phyloP scores from a whole-genome alignment of 2,329 filamentous ascomycete genomes.

The Venturiaceae sp. region DNA sequence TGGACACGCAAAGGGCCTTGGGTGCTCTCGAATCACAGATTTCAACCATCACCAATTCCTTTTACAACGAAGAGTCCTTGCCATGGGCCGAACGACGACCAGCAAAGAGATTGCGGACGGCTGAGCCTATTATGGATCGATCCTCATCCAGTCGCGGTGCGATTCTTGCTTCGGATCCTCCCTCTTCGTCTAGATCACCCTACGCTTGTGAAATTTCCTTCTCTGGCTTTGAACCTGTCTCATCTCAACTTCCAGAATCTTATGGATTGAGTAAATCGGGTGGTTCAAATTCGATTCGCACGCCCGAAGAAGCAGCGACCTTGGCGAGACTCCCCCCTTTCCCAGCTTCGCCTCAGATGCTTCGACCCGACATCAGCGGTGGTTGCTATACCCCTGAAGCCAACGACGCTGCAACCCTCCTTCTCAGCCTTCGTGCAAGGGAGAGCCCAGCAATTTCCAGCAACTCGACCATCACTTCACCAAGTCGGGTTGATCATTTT shows the following conservation, averaged over 20 bases:
- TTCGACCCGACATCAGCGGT: not conserved
- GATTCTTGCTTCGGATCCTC: not conserved
- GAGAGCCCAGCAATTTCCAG: not conserved
- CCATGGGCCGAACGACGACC: not conserved
- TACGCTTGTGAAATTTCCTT: not conserved
- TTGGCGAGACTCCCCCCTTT: not conserved
- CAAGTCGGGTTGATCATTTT: not conserved
- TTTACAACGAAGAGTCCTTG: not conserved
- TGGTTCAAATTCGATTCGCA: not conserved
- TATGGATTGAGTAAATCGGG: not conserved
- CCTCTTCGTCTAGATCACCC: not conserved
- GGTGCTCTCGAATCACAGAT: not conserved
- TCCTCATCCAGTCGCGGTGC: not conserved
- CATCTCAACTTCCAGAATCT: not conserved
- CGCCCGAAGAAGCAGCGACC: not conserved
- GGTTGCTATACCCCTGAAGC: not conserved
- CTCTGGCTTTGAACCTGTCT: not conserved
- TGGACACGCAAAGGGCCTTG: not conserved
- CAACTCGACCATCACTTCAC: not conserved
- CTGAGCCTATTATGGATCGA: not conserved
- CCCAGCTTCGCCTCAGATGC: not conserved
- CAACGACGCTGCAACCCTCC: not conserved
- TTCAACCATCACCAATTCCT: not conserved
- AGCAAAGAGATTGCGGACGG: not conserved
- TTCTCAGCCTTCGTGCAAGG: not conserved